A percentile compares a stretch with the other conserved stretches of the same genome.
These are phyloP conservation scores for Trichophyton verrucosum DNA, from an alignment of 2,329 filamentous ascomycete genomes.

Conservation along the genomic window DNA sequence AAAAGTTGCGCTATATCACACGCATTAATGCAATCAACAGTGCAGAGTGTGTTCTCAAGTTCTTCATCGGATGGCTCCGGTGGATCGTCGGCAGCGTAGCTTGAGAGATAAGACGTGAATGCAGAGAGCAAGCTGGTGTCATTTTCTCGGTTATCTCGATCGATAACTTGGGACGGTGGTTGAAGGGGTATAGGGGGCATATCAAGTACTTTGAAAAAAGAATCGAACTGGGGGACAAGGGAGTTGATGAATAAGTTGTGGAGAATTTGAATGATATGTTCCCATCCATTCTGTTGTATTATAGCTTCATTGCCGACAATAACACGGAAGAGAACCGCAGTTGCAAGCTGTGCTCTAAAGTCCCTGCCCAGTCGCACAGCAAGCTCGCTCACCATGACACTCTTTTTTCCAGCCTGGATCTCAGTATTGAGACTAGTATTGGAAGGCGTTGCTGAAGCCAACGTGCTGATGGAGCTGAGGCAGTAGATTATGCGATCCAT, in stretches of 20 bases:
- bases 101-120: constrained; percentile 94
- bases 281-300: constrained; percentile 51
- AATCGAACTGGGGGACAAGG: constrained; percentile 70
- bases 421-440: constrained; percentile 90
- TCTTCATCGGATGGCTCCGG: constrained; percentile 96
- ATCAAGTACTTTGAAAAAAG: constrained; percentile 52
- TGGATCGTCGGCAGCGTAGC: constrained; percentile 93
- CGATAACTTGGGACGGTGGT: constrained; percentile 81
- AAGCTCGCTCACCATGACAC: constrained; percentile 96
- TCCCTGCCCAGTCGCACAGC: constrained; percentile 91
- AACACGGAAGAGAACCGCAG: constrained; percentile 87
- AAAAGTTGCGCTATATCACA: constrained; percentile 77
- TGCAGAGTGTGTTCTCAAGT: constrained; percentile 85
- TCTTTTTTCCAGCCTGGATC: constrained; percentile 80
- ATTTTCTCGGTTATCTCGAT: constrained; percentile 62
- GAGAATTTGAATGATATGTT: constrained; percentile 76
- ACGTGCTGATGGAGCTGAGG: constrained; percentile 76
- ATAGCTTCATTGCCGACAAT: constrained; percentile 71
- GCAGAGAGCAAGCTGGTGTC: constrained; percentile 86
- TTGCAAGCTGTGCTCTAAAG: constrained; percentile 85
- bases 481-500: constrained; percentile 89
- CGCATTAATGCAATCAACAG: constrained; percentile 84
- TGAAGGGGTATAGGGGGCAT: constrained; percentile 78
- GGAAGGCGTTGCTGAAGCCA: constrained; percentile 61
- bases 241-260: constrained; percentile 94